phyloP scores from a whole-genome alignment of 129 eudicot genomes.

The Deinandra increscens region DNA sequence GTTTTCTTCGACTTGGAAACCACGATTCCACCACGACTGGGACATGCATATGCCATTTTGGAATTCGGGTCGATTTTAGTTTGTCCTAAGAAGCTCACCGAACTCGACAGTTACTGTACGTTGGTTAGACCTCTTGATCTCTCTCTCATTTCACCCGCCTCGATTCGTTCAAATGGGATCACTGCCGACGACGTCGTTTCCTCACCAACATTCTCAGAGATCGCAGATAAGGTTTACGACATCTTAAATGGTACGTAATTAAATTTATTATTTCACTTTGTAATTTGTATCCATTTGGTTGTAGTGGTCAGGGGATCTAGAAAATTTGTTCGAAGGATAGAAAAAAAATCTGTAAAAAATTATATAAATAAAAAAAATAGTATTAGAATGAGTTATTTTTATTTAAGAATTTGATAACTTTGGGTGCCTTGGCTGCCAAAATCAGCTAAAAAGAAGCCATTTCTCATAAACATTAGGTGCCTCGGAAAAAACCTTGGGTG shows the following conservation, averaged over 20 bases:
- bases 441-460: no score
- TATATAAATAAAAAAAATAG: no score
- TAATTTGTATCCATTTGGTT: no score
- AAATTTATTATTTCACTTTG: no score
- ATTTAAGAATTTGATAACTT: no score
- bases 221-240: constrained; percentile 73
- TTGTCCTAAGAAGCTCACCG: constrained; percentile 75
- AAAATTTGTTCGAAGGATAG: no score
- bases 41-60: constrained; percentile 53
- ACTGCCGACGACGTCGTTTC: constrained; percentile 46
- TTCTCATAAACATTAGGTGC: no score
- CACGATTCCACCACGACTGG: constrained; percentile 56
- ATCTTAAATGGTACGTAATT: constrained; percentile 65
- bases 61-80: constrained; percentile 91
- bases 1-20: constrained; percentile 94
- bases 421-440: no score
- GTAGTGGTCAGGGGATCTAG: no score
- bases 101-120: constrained; percentile 70
- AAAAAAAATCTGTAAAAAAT: no score
- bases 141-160: constrained; percentile 43
- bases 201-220: constrained; percentile 59
- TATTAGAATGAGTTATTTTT: no score
- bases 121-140: constrained; percentile 64
- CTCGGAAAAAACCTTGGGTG: no score
- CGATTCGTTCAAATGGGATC: constrained; percentile 67